These are phyloP conservation scores for Eimeria acervulina DNA, from an alignment of 169 alveolate genomes.

Conservation along the genomic window DNA sequence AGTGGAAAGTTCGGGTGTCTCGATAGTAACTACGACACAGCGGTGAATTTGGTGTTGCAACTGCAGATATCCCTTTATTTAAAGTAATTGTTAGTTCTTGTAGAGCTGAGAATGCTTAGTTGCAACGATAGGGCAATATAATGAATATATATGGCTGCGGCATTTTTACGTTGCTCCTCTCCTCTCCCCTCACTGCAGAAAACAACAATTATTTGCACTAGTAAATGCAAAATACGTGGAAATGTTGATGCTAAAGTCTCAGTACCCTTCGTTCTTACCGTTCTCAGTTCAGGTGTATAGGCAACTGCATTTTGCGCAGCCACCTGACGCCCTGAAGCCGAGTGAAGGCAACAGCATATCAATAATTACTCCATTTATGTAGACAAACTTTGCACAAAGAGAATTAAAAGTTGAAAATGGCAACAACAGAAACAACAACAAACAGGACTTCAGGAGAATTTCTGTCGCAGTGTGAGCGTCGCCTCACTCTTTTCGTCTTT, in stretches of 20 bases:
- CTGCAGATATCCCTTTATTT: background rate
- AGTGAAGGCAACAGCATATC: too few species aligned
- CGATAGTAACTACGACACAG: background rate
- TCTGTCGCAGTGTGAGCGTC: conserved; percentile 19
- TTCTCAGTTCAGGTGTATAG: conserved; percentile 36
- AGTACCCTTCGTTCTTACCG: background rate
- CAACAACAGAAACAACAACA: too few species aligned
- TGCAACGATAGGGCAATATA: background rate
- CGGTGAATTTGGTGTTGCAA: background rate
- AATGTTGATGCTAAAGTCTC: background rate
- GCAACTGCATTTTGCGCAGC: background rate
- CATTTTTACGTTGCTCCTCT: background rate
- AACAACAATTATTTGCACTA: background rate
- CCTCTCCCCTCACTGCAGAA: background rate
- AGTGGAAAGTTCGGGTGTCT: background rate
- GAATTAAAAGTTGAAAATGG: background rate
- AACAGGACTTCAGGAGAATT: conserved; percentile 37
- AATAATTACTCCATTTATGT: too few species aligned
- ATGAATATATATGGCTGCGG: background rate
- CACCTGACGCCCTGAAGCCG: too few species aligned
- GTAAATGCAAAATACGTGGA: background rate
- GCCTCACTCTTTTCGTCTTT: background rate
- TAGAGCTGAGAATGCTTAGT: background rate
- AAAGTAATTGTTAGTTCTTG: too few species aligned
- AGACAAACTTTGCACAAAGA: background rate